A percentile compares a stretch with the other conserved stretches of the same genome.
These are phyloP conservation scores for Aspergillus sp. DNA, from an alignment of 2,329 filamentous ascomycete genomes.

Conservation along the genomic window DNA sequence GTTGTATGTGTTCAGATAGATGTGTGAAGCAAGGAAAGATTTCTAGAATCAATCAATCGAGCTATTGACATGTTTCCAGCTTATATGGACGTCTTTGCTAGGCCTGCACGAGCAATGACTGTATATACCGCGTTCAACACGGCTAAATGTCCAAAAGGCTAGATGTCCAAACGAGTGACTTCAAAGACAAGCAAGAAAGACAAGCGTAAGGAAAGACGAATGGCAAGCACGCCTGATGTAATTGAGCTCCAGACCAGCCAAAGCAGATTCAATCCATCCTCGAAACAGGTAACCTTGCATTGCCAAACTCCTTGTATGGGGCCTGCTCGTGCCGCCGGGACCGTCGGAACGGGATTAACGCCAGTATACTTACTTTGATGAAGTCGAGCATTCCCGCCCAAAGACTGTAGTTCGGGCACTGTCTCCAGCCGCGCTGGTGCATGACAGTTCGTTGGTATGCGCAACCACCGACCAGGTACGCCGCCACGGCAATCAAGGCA, in stretches of 20 bases:
- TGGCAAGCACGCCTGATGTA: constrained; percentile 9
- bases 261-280: constrained; percentile 37
- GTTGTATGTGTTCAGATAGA: not conserved
- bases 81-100: no score
- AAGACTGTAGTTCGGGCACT: constrained; percentile 89
- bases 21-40: constrained; percentile 3
- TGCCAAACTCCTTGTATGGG: constrained; percentile 27
- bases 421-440: constrained; percentile 91
- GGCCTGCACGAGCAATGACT: not conserved
- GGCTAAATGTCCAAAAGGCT: not conserved
- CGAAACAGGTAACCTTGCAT: constrained; percentile 33
- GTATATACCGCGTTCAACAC: constrained; percentile 10
- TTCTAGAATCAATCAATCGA: not conserved
- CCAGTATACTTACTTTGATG: constrained; percentile 66
- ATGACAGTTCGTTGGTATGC: constrained; percentile 95
- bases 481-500: constrained; percentile 71
- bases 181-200: constrained; percentile 12
- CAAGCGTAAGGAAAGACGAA: constrained; percentile 6
- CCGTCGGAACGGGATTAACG: constrained; percentile 41
- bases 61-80: no score
- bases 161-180: not conserved
- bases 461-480: constrained; percentile 88
- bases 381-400: constrained; percentile 89
- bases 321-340: constrained; percentile 25
- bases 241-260: constrained; percentile 27